Evolutionary conservation across 345 rosid genomes (phyloP).

Genomic region (Iberis pinnata): DNA sequence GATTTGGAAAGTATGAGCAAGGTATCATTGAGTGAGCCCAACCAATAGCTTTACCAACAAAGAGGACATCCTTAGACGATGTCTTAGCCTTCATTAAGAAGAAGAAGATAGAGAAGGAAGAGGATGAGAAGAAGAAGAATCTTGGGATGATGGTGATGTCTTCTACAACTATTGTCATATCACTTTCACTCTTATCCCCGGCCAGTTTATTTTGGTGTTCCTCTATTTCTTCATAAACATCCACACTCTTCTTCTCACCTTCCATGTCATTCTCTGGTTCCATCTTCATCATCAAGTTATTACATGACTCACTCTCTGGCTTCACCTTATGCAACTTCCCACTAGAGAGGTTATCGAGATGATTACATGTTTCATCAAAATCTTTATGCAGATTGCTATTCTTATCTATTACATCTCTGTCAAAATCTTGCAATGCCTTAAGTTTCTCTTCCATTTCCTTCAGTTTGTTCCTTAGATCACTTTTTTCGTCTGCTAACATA

Average conservation of each 20-base stretch:
- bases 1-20: too few relatives aligned
- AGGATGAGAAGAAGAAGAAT: too few relatives aligned
- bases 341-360: slow-evolving; percentile 36
- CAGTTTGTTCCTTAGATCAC: slow-evolving; percentile 43
- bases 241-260: slow-evolving; percentile 10
- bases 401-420: slow-evolving; percentile 44
- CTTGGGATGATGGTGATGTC: slow-evolving; percentile 5
- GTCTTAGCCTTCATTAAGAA: too few relatives aligned
- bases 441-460: slow-evolving; percentile 60
- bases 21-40: too few relatives aligned
- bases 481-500: slow-evolving; percentile 34
- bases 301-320: slow-evolving; percentile 40
- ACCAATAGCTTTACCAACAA: too few relatives aligned
- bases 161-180: slow-evolving; percentile 12
- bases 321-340: slow-evolving; percentile 36
- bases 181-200: slow-evolving; percentile 21
- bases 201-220: slow-evolving; percentile 7
- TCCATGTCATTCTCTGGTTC: slow-evolving; percentile 4
- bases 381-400: slow-evolving; percentile 43
- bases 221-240: not conserved
- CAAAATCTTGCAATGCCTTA: slow-evolving; percentile 43
- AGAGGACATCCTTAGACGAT: too few relatives aligned
- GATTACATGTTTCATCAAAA: slow-evolving; percentile 48
- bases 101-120: too few relatives aligned
- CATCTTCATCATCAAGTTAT: slow-evolving; percentile 9